phyloP scores from a whole-genome alignment of 164 flowering plant species.

The Nymphaea thermarum region DNA sequence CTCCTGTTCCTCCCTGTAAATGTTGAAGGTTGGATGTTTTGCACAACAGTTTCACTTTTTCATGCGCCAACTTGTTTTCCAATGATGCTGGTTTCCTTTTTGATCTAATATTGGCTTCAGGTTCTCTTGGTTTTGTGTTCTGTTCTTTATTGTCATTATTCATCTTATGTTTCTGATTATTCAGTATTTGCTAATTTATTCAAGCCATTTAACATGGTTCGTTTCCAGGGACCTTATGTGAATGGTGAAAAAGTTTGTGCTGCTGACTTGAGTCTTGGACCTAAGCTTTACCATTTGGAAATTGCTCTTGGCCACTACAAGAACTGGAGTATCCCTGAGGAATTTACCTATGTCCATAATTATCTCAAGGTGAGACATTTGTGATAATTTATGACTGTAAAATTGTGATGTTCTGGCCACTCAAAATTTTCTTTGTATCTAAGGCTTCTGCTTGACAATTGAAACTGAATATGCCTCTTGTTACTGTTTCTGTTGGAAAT shows the following conservation, averaged over 20 bases:
- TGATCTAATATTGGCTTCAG: too few species aligned
- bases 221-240: constrained; percentile 60
- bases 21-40: too few species aligned
- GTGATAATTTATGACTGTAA: background rate
- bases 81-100: too few species aligned
- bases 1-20: too few species aligned
- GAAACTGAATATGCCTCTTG: too few species aligned
- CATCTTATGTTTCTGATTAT: background rate
- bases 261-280: constrained; percentile 81
- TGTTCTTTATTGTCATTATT: background rate
- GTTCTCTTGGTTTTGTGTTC: background rate
- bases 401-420: too few species aligned
- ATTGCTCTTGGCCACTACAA: constrained; percentile 78
- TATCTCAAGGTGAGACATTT: constrained; percentile 39
- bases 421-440: too few species aligned
- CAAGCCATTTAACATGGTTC: background rate
- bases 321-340: constrained; percentile 63
- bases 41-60: too few species aligned
- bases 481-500: too few species aligned
- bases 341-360: constrained; percentile 29
- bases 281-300: constrained; percentile 79
- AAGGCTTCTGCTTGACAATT: too few species aligned
- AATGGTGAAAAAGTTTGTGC: constrained; percentile 74
- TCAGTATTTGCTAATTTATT: background rate
- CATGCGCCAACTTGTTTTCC: too few species aligned